Percentiles rank a stretch among this genome's conserved stretches.
These are phyloP conservation scores for Nothophoma quercina DNA, from an alignment of 2,329 filamentous ascomycete species.

Conservation along the genomic window DNA sequence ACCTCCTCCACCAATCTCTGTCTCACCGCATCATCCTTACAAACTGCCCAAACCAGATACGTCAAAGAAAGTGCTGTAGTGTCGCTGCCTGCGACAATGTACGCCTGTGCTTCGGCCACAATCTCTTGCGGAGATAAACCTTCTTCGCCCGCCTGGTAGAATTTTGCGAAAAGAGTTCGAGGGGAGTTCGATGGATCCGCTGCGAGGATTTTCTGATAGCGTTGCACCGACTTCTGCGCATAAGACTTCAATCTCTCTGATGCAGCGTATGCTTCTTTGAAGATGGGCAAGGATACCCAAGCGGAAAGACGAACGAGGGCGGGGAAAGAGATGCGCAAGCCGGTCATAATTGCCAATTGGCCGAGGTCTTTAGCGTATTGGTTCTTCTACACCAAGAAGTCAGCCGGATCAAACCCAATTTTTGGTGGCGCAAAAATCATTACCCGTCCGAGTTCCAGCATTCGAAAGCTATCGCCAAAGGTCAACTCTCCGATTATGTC, in stretches of 20 bases:
- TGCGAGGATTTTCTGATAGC: background rate
- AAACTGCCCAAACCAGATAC: background rate
- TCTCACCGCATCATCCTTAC: background rate
- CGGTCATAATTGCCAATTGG: background rate
- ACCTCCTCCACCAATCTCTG: background rate
- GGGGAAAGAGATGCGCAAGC: background rate
- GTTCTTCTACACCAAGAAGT: background rate
- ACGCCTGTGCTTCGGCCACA: background rate
- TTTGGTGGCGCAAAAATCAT: too few species aligned
- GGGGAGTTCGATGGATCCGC: background rate
- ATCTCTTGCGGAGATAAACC: background rate
- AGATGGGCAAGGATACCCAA: background rate
- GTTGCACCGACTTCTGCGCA: background rate
- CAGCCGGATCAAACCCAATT: too few species aligned
- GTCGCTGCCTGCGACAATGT: background rate
- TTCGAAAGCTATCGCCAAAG: background rate
- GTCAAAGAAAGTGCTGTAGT: background rate
- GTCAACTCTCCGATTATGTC: background rate
- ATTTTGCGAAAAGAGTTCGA: background rate
- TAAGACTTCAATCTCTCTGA: background rate
- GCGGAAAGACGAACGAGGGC: background rate
- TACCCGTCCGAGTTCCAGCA: background rate
- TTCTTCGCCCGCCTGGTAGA: background rate
- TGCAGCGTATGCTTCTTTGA: background rate
- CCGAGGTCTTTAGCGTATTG: background rate